Evolutionary conservation across 495 filamentous ascomycete species (phyloP).

Genomic region (Geopyxis carbonaria): DNA sequence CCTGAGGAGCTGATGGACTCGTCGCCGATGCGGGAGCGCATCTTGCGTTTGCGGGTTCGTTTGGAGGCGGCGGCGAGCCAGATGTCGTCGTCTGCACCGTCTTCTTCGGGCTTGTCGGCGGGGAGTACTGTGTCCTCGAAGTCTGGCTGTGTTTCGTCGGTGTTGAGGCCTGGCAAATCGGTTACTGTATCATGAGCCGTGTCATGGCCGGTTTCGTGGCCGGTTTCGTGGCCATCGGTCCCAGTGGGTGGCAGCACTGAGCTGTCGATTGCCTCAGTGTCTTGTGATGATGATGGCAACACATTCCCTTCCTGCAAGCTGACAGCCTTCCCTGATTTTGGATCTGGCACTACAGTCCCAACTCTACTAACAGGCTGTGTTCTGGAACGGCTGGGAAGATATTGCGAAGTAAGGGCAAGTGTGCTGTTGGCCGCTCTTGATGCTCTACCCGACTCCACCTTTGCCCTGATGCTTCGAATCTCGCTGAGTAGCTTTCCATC

Average conservation of each 20-base stretch:
- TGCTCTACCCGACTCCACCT: constrained; percentile 10
- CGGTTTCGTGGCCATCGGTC: too few species aligned
- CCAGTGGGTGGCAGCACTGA: too few species aligned
- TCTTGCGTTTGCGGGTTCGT: background rate
- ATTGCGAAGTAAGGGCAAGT: constrained; percentile 19
- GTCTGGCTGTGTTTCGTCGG: too few species aligned
- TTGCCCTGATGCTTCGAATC: constrained; percentile 22
- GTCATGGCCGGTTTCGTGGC: too few species aligned
- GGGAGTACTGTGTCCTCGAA: too few species aligned
- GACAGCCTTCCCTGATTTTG: background rate
- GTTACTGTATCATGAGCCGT: too few species aligned
- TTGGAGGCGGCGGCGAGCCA: constrained; percentile 12
- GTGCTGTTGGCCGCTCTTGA: constrained; percentile 11
- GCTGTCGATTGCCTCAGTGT: background rate
- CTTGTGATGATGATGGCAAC: background rate
- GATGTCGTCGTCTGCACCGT: constrained; percentile 13
- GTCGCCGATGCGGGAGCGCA: background rate
- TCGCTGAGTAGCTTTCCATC: constrained; percentile 23
- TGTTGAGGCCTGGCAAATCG: too few species aligned
- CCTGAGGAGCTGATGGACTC: background rate
- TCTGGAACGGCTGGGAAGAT: constrained; percentile 16
- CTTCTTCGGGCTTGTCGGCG: too few species aligned
- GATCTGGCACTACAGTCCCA: background rate
- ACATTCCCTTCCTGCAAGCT: background rate
- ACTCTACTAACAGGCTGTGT: background rate